Percentiles rank a stretch among this genome's conserved stretches.
Evolutionary conservation across 139 green algal species (phyloP).

Genomic region (Volvox reticuliferus): DNA sequence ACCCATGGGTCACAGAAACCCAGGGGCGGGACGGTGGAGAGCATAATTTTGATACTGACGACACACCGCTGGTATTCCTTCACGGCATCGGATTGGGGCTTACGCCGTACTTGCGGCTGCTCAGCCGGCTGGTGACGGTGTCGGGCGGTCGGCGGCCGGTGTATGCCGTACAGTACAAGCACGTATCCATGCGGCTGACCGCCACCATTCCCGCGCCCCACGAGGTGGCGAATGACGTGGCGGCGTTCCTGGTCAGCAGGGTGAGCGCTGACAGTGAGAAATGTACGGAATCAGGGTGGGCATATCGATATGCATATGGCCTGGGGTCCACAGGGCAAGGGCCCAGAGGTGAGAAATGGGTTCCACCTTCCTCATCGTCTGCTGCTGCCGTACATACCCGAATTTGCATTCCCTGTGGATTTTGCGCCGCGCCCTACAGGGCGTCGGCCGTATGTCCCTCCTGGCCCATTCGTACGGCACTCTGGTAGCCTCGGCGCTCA

Average conservation of each 20-base stretch:
- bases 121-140: constrained; percentile 34
- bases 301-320: no score
- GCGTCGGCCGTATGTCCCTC: constrained; percentile 28
- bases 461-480: constrained; percentile 64
- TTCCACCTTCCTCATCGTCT: background rate
- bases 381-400: background rate
- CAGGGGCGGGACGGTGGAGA: no score
- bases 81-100: constrained; percentile 74
- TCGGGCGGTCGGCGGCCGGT: constrained; percentile 30
- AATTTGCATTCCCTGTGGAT: no score
- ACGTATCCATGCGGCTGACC: constrained; percentile 67
- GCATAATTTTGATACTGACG: background rate
- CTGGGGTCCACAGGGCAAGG: no score
- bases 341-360: no score
- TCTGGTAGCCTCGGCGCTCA: constrained; percentile 49
- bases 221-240: constrained; percentile 59
- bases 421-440: background rate
- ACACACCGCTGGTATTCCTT: constrained; percentile 64
- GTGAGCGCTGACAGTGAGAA: constrained; percentile 1
- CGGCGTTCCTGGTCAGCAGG: constrained; percentile 18
- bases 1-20: no score
- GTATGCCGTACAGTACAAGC: constrained; percentile 68
- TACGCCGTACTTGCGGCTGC: constrained; percentile 65
- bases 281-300: no score
- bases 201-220: constrained; percentile 53